Evolutionary conservation across 1,284 basidiomycete genomes (phyloP).

Genomic region (Ustilago sp.): DNA sequence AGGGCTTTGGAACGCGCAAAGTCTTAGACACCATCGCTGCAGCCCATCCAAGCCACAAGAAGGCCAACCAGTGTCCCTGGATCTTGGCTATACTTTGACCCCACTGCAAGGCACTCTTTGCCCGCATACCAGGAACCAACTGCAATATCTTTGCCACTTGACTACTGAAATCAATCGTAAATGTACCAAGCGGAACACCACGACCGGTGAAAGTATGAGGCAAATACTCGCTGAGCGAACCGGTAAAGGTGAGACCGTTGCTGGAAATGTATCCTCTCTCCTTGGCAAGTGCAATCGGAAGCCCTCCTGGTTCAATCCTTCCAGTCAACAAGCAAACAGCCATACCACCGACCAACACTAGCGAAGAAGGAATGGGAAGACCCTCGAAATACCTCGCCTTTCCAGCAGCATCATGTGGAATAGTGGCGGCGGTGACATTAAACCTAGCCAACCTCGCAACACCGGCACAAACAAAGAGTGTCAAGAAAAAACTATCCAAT

Average conservation of each 20-base stretch:
- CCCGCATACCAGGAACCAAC: slow-evolving; percentile 23
- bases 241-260: slow-evolving; percentile 58
- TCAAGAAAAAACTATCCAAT: slow-evolving; percentile 86
- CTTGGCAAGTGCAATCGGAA: slow-evolving; percentile 50
- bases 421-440: slow-evolving; percentile 95
- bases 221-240: slow-evolving; percentile 43
- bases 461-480: slow-evolving; percentile 93
- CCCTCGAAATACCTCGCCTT: slow-evolving; percentile 97
- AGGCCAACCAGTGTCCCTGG: slow-evolving; percentile 58
- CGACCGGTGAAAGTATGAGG: slow-evolving; percentile 35
- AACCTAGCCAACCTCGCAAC: slow-evolving; percentile 95
- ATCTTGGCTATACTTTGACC: slow-evolving; percentile 36
- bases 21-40: slow-evolving; percentile 68
- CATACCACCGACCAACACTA: slow-evolving; percentile 83
- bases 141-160: slow-evolving; percentile 29
- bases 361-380: slow-evolving; percentile 91
- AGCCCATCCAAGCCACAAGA: slow-evolving; percentile 64
- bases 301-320: slow-evolving; percentile 52
- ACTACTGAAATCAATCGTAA: slow-evolving; percentile 46
- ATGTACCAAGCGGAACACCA: slow-evolving; percentile 59
- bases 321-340: slow-evolving; percentile 85
- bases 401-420: slow-evolving; percentile 87
- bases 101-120: slow-evolving; percentile 8
- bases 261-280: slow-evolving; percentile 43
- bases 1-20: slow-evolving; percentile 67